Conservation (phyloP, 306 rosid genomes). For the Rosa persica region DNA sequence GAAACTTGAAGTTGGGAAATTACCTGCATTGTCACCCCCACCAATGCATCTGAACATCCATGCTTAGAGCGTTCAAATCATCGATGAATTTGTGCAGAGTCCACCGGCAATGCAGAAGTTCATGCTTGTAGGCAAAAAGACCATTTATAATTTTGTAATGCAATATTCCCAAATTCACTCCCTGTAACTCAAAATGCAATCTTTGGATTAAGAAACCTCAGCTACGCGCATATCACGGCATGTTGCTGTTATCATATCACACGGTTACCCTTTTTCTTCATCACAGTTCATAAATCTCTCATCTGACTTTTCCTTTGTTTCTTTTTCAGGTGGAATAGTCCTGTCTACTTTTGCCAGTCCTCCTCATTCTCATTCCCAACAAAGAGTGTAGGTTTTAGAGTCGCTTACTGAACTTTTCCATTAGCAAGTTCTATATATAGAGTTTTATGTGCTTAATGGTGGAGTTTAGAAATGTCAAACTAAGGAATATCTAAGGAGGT, state of each 20-base stretch:
- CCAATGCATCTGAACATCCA: neutral
- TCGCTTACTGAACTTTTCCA: neutral
- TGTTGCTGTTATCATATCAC: neutral
- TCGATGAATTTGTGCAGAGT: neutral
- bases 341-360: neutral
- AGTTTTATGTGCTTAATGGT: neutral
- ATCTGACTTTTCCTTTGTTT: neutral
- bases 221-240: neutral
- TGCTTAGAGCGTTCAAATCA: neutral
- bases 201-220: neutral
- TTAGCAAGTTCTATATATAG: neutral
- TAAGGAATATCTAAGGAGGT: neutral
- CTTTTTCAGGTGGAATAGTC: neutral
- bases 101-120: neutral
- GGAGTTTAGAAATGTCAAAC: neutral
- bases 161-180: neutral
- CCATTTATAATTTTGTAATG: neutral
- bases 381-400: neutral
- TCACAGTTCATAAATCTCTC: neutral
- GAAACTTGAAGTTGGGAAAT: no score
- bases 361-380: constrained; percentile 4
- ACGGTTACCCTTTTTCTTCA: neutral
- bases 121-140: neutral
- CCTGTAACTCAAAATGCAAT: neutral
- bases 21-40: no score